Percentiles rank a stretch among this genome's conserved stretches.
phyloP scores from a whole-genome alignment of 108 stramenopile genomes.

The Nitzschia sp. region DNA sequence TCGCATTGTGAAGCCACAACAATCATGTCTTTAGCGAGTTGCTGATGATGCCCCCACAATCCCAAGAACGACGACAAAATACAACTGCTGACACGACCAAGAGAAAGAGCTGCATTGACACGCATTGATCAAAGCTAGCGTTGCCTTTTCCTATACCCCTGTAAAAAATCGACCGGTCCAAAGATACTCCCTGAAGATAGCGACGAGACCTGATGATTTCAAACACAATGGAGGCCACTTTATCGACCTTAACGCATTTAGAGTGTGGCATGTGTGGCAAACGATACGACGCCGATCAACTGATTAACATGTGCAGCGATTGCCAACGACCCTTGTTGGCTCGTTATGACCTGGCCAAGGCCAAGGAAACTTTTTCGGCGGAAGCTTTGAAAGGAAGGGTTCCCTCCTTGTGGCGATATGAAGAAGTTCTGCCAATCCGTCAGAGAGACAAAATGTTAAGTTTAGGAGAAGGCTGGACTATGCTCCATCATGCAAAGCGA shows the following conservation, averaged over 20 bases:
- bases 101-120: too few species aligned
- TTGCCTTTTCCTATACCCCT: too few species aligned
- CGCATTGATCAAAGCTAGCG: too few species aligned
- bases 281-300: slow-evolving; percentile 17
- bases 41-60: too few species aligned
- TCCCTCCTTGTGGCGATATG: slow-evolving; percentile 19
- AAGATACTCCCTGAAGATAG: too few species aligned
- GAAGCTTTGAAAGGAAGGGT: not conserved
- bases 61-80: too few species aligned
- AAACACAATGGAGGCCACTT: slow-evolving; percentile 3
- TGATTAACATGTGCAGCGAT: slow-evolving; percentile 24
- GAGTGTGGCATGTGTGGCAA: slow-evolving; percentile 28
- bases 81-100: too few species aligned
- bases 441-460: slow-evolving; percentile 10
- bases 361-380: slow-evolving; percentile 17
- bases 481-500: slow-evolving; percentile 25
- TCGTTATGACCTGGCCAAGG: slow-evolving; percentile 18
- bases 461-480: slow-evolving; percentile 28
- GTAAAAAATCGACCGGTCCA: too few species aligned
- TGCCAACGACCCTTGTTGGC: slow-evolving; percentile 21
- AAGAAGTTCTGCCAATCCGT: slow-evolving; percentile 29
- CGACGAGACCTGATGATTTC: too few species aligned
- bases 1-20: too few species aligned
- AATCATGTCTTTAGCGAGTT: too few species aligned
- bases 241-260: slow-evolving; percentile 19